Evolutionary conservation across 768 basidiomycete genomes (phyloP), one percentile per base, ranked within the genome.

Genomic region (Cyclocybe aegerita): DNA sequence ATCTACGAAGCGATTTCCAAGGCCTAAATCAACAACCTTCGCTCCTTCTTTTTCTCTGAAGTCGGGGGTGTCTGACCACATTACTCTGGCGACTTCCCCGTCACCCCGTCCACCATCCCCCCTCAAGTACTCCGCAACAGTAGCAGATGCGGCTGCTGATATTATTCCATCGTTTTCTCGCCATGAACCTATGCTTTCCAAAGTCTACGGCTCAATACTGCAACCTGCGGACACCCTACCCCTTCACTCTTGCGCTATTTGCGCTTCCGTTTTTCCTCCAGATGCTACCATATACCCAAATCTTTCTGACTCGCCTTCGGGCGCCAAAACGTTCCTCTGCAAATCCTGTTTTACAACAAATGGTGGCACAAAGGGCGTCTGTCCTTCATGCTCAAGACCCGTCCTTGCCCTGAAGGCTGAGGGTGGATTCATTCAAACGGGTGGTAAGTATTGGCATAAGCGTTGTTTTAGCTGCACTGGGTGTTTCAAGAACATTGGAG

Each of bases 261-360:
- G 91, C 62, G 69, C 73, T 11, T 65, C 74, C 0, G 70, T 75
- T 8, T 93, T 93, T 60, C 79, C 83, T 33, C 90, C 90, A 2
- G 90, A 93, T 64, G 81, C 87, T 15, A 93, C 91, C 30, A 90
- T 93, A 52, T 93, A 90, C 61, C 91, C 91, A 1, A 85, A 91
- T 59, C 86, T 86, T 35, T 64, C 65, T 46, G 58, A 62, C 48
- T 63, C 62, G 42, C 60, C 57, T n/a, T 53, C 67, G 4, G 62
- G 60, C 43, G 62, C 66, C 8, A 71, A 70, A n/a, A 77, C 80
- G 2, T 93, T 90, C 65, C 70, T 92, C 11, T 93, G 91, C 65
- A 80, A 82, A 23, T 68, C 79, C 16, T 93, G 91, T 64, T 93
- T 90, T 60, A 72, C 77, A 16, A 54, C 64, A 30, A 83, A 85